phyloP scores from a whole-genome alignment of 345 rosid species.

The Barbarea vulgaris region DNA sequence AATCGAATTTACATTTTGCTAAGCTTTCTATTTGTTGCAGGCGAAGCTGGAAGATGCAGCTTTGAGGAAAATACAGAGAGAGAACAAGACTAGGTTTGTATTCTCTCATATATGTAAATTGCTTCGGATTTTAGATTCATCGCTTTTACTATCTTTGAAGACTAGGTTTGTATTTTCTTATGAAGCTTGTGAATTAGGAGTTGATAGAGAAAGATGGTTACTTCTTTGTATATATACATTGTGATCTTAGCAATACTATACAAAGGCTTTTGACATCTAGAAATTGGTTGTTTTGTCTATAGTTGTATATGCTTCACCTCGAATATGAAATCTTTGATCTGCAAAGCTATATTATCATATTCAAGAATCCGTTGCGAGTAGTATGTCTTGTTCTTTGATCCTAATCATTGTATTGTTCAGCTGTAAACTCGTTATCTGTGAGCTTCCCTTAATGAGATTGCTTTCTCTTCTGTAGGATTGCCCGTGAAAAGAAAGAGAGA shows the following conservation, averaged over 20 bases:
- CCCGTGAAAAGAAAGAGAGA: conserved; percentile 74
- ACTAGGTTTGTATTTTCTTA: too few species aligned
- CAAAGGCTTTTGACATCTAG: background rate
- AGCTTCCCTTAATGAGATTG: conserved; percentile 14
- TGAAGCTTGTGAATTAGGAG: conserved; percentile 22
- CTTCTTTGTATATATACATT: background rate
- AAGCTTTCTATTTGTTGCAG: conserved; percentile 40
- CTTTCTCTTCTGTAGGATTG: conserved; percentile 43
- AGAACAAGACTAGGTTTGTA: conserved; percentile 61
- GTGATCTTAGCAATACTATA: background rate
- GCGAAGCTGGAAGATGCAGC: conserved; percentile 63
- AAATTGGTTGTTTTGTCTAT: background rate
- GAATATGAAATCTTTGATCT: background rate
- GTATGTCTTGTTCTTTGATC: background rate
- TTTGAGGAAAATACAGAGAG: conserved; percentile 61
- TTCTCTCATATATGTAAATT: background rate
- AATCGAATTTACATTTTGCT: background rate
- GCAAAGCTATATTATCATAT: background rate
- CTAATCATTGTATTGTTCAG: background rate
- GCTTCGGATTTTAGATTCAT: background rate
- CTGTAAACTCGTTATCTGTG: background rate
- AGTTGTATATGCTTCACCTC: background rate
- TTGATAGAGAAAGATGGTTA: background rate
- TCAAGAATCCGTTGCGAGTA: background rate
- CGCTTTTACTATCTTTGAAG: background rate